phyloP scores from a whole-genome alignment of 495 filamentous ascomycete genomes.

The Aspergillus asperescens region DNA sequence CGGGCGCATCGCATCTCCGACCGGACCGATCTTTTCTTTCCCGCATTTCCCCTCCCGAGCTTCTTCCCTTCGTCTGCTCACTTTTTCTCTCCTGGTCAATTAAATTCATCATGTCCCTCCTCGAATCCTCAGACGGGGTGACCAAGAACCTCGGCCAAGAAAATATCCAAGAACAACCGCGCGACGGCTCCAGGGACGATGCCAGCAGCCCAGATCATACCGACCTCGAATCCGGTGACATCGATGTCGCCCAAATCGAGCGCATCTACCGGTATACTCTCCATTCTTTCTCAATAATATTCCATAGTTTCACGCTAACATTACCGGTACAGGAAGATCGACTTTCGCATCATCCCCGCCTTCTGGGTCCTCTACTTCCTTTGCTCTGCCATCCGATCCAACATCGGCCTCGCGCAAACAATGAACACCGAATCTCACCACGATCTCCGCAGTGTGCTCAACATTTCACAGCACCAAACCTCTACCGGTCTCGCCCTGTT shows the following conservation, averaged over 20 bases:
- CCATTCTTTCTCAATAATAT: background rate
- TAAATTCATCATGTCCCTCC: constrained; percentile 11
- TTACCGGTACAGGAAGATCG: constrained; percentile 54
- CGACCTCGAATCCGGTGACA: constrained; percentile 27
- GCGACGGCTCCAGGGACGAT: background rate
- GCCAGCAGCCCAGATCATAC: background rate
- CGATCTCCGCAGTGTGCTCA: constrained; percentile 60
- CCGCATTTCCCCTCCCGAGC: no score
- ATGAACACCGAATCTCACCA: constrained; percentile 70
- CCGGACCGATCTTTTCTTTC: no score
- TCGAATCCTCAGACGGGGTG: constrained; percentile 5
- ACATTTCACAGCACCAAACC: constrained; percentile 65
- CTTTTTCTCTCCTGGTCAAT: no score
- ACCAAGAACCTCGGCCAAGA: constrained; percentile 20
- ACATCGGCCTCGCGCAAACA: constrained; percentile 84
- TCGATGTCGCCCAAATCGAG: constrained; percentile 34
- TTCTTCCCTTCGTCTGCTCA: no score
- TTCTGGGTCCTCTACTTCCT: constrained; percentile 95
- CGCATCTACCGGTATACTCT: constrained; percentile 36
- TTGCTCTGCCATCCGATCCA: constrained; percentile 84
- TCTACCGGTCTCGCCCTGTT: constrained; percentile 81
- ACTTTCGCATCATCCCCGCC: constrained; percentile 78
- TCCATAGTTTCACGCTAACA: background rate
- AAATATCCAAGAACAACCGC: constrained; percentile 27
- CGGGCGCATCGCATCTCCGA: no score